Base-by-base conservation (phyloP, 1,284 basidiomycete genomes). In the Dichomitus squalens region DNA sequence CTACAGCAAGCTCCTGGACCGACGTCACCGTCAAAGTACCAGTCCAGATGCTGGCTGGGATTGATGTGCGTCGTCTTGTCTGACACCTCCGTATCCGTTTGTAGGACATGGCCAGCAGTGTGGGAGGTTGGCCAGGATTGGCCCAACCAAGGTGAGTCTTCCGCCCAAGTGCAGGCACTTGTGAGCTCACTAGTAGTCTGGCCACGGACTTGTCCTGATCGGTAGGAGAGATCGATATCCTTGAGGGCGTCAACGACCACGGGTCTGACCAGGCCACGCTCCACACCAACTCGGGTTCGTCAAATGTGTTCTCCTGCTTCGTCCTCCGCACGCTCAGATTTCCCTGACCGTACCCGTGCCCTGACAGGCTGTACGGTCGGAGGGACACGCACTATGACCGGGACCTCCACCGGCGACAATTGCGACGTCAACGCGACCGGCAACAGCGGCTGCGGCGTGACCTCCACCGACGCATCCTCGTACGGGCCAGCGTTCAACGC, bases 361-460 rank as follows among this genome's bases (percentile, higher is more conserved):
- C 18, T 29, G 31, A 14, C 52, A 82, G 85, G 79, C 3, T 91
- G 90, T 68, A 77, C 77, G 3, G 84, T 90, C 80, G 84, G 86
- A 9, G 54, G 71, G 4, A 71, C 69, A 7, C 77, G 81, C 25
- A 20, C 65, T 12, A 73, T 83, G 70, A 82, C 76, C 36, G 84
- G 86, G 83, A 56, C 40, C 12, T 20, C 63, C 7, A 50, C 58
- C 14, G 51, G 49, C n/a, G 53, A 53, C 38, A 59, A 68, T 46
- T 70, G 68, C 57, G 52, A 64, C 34, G 49, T 52, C 7, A 76
- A 6, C 39, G 38, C 44, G 20, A 54, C 75, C 5, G 73, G 75
- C 59, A 91, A 91, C 64, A 70, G 76, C 0, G 87, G 87, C 0
- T 92, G 90, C 63, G 84, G 85, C n/a, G 87, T 90, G 21, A 67